Percentiles rank a stretch among this genome's conserved stretches.
phyloP scores from a whole-genome alignment of 2,329 filamentous ascomycete species.

The Fusarium hostae region DNA sequence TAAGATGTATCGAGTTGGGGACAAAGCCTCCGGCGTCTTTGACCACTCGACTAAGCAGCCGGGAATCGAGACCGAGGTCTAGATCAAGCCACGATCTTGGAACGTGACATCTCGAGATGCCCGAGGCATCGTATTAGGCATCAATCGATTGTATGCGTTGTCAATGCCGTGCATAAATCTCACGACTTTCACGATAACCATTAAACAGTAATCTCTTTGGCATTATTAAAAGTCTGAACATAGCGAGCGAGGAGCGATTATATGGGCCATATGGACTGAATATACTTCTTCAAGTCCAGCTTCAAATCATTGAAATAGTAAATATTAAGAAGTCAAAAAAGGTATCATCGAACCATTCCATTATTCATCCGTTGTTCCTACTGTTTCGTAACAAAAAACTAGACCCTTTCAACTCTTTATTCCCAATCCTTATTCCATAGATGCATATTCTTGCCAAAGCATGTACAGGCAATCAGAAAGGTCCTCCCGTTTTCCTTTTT shows the following conservation, averaged over 20 bases:
- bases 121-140: neutral
- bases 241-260: conserved; percentile 26
- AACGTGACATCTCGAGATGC: conserved; percentile 1
- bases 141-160: neutral
- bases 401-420: neutral
- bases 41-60: conserved; percentile 67
- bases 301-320: conserved; percentile 15
- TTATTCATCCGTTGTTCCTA: conserved; percentile 35
- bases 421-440: conserved; percentile 12
- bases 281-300: neutral
- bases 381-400: conserved; percentile 12
- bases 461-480: conserved; percentile 1
- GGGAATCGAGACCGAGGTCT: conserved; percentile 77
- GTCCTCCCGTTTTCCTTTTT: conserved; percentile 6
- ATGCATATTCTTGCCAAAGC: conserved; percentile 8
- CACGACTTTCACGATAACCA: neutral
- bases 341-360: conserved; percentile 33
- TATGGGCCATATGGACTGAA: neutral
- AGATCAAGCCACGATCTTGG: conserved; percentile 41
- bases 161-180: neutral
- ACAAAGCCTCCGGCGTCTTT: conserved; percentile 67
- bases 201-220: neutral
- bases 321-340: conserved; percentile 21
- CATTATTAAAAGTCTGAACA: conserved; percentile 7
- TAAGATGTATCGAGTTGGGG: conserved; percentile 67